These are phyloP conservation scores for Pestalotiopsis sp. DNA, from an alignment of 2,329 filamentous ascomycete species.

Conservation along the genomic window DNA sequence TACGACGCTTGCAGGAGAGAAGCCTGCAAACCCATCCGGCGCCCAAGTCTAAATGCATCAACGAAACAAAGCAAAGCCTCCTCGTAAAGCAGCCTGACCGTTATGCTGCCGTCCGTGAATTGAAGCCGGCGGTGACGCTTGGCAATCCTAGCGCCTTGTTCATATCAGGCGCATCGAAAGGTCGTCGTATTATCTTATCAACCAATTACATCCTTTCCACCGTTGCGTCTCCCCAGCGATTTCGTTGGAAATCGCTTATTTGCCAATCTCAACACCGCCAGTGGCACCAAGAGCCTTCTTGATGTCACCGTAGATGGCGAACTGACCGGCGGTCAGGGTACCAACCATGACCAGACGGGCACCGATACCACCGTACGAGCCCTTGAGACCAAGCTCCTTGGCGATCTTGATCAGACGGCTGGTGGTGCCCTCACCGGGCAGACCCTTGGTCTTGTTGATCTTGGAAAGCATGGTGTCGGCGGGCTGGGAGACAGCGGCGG, in stretches of 20 bases:
- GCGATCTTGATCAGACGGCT: slow-evolving; percentile 75
- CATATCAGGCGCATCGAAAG: slow-evolving; percentile 16
- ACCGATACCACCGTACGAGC: slow-evolving; percentile 71
- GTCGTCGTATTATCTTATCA: slow-evolving; percentile 21
- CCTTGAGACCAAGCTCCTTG: slow-evolving; percentile 71
- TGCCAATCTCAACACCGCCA: slow-evolving; percentile 61
- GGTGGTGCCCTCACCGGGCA: slow-evolving; percentile 72
- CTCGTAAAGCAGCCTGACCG: slow-evolving; percentile 24
- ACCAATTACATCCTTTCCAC: slow-evolving; percentile 14
- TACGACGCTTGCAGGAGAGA: slow-evolving; percentile 24
- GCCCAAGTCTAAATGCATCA: slow-evolving; percentile 30
- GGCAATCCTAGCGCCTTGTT: slow-evolving; percentile 18
- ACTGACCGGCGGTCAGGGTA: slow-evolving; percentile 71
- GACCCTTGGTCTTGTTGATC: slow-evolving; percentile 80
- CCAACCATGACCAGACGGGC: slow-evolving; percentile 75
- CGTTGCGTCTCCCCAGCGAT: slow-evolving; percentile 9
- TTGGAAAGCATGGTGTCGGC: slow-evolving; percentile 81
- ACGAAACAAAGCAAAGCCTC: slow-evolving; percentile 22
- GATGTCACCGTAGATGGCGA: slow-evolving; percentile 72
- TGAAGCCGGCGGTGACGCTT: slow-evolving; percentile 14
- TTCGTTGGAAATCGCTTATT: slow-evolving; percentile 25
- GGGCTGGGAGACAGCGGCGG: slow-evolving; percentile 74
- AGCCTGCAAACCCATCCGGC: slow-evolving; percentile 29
- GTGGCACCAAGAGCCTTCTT: slow-evolving; percentile 58
- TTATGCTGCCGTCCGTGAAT: slow-evolving; percentile 18